Evolutionary conservation across 2,329 filamentous ascomycete species (phyloP).

Genomic region (Colletotrichum gigasporum): DNA sequence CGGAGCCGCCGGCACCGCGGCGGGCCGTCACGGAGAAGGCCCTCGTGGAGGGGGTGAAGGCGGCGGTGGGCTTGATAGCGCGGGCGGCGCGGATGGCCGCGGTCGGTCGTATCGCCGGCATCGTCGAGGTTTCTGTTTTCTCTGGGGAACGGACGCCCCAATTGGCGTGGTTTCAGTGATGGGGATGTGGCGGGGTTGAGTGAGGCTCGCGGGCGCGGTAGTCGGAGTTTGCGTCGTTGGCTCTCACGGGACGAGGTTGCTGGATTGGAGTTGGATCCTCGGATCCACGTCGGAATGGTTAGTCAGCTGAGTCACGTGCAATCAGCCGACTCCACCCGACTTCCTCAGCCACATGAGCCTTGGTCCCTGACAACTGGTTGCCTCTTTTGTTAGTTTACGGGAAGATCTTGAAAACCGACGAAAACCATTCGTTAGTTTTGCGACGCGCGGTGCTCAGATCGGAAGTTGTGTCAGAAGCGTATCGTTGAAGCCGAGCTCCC

Average conservation of each 20-base stretch:
- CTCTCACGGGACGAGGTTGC: conserved; percentile 19
- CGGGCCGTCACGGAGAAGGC: conserved; percentile 56
- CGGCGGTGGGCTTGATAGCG: conserved; percentile 43
- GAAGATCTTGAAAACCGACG: background rate
- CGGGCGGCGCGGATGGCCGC: conserved; percentile 37
- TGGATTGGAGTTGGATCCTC: conserved; percentile 32
- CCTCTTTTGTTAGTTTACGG: background rate
- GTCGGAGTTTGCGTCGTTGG: conserved; percentile 27
- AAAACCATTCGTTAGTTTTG: background rate
- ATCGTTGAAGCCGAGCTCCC: background rate
- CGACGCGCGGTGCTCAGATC: background rate
- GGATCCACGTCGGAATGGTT: conserved; percentile 20
- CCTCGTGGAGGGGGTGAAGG: conserved; percentile 38
- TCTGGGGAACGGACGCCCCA: background rate
- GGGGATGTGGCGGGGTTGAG: background rate
- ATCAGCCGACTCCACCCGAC: conserved; percentile 9
- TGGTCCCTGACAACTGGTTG: background rate
- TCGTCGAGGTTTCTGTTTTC: background rate
- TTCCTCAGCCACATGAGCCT: background rate
- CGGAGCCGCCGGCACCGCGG: conserved; percentile 58
- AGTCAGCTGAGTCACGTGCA: conserved; percentile 19
- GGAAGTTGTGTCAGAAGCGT: background rate
- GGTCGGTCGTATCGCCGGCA: conserved; percentile 34
- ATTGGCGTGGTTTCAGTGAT: conserved; percentile 13
- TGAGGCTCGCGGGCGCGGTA: conserved; percentile 16